phyloP scores from a whole-genome alignment of 2,329 filamentous ascomycete species.

The Hypomyces perniciosus region DNA sequence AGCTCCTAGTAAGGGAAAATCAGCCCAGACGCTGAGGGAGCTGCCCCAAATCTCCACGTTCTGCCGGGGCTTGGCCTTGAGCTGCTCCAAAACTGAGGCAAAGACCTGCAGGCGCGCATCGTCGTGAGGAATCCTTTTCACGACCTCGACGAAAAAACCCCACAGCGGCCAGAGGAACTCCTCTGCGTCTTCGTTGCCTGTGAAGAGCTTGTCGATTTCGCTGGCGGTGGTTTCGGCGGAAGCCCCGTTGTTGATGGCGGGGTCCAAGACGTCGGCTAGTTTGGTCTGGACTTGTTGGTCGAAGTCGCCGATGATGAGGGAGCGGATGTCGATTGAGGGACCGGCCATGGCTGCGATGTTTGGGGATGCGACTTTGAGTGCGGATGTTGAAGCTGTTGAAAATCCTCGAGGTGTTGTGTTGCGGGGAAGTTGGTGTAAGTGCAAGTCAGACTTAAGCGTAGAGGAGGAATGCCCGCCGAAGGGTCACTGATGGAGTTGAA shows the following conservation, averaged over 20 bases:
- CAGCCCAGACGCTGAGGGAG: slow-evolving; percentile 22
- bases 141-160: slow-evolving; percentile 21
- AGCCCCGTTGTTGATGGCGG: slow-evolving; percentile 17
- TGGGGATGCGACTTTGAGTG: not conserved
- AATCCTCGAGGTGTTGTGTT: too few relatives aligned
- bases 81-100: slow-evolving; percentile 16
- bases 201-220: slow-evolving; percentile 22
- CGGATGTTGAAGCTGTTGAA: not conserved
- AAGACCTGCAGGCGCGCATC: slow-evolving; percentile 23
- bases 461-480: too few relatives aligned
- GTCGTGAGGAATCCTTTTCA: slow-evolving; percentile 21
- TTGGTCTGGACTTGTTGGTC: not conserved
- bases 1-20: slow-evolving; percentile 26
- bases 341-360: slow-evolving; percentile 4
- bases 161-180: slow-evolving; percentile 26
- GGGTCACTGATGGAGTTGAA: too few relatives aligned
- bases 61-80: slow-evolving; percentile 19
- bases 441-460: too few relatives aligned
- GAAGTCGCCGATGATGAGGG: not conserved
- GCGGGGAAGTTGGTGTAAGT: too few relatives aligned
- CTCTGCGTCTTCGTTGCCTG: slow-evolving; percentile 16
- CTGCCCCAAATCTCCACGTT: slow-evolving; percentile 24
- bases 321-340: not conserved
- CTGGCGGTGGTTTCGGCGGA: slow-evolving; percentile 18
- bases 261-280: slow-evolving; percentile 18